phyloP scores from a whole-genome alignment of 208 protist genomes.

The Strigomonas galati region DNA sequence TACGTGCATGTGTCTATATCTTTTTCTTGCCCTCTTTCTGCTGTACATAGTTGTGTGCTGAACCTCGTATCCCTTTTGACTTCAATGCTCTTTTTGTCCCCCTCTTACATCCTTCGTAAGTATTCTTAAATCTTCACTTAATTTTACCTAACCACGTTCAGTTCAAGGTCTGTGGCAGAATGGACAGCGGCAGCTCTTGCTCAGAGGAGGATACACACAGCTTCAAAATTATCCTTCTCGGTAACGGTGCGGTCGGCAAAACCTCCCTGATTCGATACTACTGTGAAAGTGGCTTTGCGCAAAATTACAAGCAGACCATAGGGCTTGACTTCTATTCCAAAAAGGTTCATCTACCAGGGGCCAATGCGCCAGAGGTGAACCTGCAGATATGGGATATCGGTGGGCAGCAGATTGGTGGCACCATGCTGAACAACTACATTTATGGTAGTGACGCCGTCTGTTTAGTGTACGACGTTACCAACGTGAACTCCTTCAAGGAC shows the following conservation, averaged over 20 bases:
- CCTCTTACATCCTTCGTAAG: conserved; percentile 10
- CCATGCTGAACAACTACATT: conserved; percentile 95
- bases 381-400: conserved; percentile 97
- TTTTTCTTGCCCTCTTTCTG: too few species aligned
- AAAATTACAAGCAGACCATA: conserved; percentile 95
- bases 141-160: conserved; percentile 4
- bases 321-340: conserved; percentile 96
- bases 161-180: conserved; percentile 8
- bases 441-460: conserved; percentile 87
- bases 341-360: conserved; percentile 67
- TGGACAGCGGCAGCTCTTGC: conserved; percentile 74
- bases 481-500: conserved; percentile 88
- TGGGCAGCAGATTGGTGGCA: conserved; percentile 90
- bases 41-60: too few species aligned
- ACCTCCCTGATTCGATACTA: conserved; percentile 90
- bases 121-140: too few species aligned
- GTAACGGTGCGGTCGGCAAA: conserved; percentile 91
- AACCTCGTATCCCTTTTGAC: too few species aligned
- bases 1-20: too few species aligned
- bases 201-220: conserved; percentile 35
- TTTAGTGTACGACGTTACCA: conserved; percentile 94
- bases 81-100: conserved; percentile 10
- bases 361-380: conserved; percentile 31
- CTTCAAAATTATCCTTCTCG: conserved; percentile 77
- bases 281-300: conserved; percentile 77